These are phyloP conservation scores for Blastomyces silverae DNA, from an alignment of 2,329 filamentous ascomycete genomes.

Conservation along the genomic window DNA sequence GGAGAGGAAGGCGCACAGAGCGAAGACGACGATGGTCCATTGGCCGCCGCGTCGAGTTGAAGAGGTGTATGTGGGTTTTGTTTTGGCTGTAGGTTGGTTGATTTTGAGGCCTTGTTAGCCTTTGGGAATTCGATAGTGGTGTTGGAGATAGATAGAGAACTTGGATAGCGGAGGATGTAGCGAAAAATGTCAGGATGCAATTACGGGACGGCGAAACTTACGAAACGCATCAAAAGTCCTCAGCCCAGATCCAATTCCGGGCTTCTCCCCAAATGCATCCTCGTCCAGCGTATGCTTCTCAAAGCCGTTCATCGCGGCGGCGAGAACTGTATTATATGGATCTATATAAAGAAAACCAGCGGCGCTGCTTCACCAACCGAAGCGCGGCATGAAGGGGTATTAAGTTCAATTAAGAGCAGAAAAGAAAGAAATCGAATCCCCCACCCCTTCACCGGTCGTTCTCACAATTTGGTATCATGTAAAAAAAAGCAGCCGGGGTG, in stretches of 20 bases:
- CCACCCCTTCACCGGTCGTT: neutral
- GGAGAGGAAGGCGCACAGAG: slow-evolving; percentile 67
- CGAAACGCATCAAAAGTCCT: slow-evolving; percentile 96
- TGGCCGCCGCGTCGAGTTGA: slow-evolving; percentile 80
- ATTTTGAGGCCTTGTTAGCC: slow-evolving; percentile 2
- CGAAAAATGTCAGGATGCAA: neutral
- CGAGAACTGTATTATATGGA: slow-evolving; percentile 31
- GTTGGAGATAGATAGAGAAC: neutral
- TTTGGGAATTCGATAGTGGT: neutral
- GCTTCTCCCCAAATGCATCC: slow-evolving; percentile 69
- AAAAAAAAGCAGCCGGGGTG: neutral
- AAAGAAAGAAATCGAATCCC: neutral
- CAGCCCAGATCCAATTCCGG: slow-evolving; percentile 50
- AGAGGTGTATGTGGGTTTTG: slow-evolving; percentile 86
- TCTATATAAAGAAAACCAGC: slow-evolving; percentile 1
- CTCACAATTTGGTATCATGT: neutral
- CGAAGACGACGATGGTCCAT: slow-evolving; percentile 78
- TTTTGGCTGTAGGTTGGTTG: slow-evolving; percentile 61
- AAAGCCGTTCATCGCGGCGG: slow-evolving; percentile 66
- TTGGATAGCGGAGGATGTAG: neutral
- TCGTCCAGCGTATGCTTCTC: slow-evolving; percentile 65
- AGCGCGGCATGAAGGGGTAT: neutral
- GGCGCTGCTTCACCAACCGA: neutral
- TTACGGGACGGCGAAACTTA: slow-evolving; percentile 47
- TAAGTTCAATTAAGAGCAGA: neutral